A percentile compares a stretch with the other conserved stretches of the same genome.
Conservation (phyloP, 2,329 filamentous ascomycete species). For the Pseudofabraea citricarpa region DNA sequence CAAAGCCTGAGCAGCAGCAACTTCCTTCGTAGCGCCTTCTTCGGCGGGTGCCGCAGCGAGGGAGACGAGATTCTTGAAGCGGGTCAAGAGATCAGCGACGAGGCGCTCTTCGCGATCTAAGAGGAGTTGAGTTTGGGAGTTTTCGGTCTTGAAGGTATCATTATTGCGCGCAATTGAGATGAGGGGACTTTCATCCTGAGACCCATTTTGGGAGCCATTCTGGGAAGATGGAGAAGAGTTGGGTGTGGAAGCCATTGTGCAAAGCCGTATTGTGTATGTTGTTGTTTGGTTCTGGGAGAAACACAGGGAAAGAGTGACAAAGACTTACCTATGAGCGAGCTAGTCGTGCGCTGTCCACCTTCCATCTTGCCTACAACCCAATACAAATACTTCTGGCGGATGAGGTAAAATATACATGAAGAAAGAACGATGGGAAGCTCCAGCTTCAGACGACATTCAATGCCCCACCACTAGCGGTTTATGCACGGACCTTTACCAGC, state of each 20-base stretch:
- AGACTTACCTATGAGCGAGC: constrained; percentile 22
- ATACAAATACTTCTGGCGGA: no score
- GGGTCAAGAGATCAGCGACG: constrained; percentile 39
- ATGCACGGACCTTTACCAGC: not conserved
- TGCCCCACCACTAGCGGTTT: constrained; percentile 7
- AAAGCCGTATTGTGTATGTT: not conserved
- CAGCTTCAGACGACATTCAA: not conserved
- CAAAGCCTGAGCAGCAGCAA: constrained; percentile 25
- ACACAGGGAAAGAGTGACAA: not conserved
- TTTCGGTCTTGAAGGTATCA: not conserved
- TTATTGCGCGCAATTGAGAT: not conserved
- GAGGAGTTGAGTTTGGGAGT: constrained; percentile 8
- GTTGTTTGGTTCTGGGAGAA: constrained; percentile 1
- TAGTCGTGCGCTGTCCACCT: constrained; percentile 19
- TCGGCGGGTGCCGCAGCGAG: constrained; percentile 19
- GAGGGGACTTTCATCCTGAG: not conserved
- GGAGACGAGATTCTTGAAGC: constrained; percentile 37
- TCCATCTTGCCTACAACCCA: no score
- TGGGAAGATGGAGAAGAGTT: no score
- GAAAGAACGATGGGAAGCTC: not conserved
- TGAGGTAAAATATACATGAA: constrained; percentile 4
- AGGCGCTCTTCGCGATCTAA: constrained; percentile 41
- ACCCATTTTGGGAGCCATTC: no score
- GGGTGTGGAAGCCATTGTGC: not conserved
- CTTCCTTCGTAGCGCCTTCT: constrained; percentile 24